These are phyloP conservation scores for Talaromyces liani DNA, from an alignment of 495 filamentous ascomycete genomes.

Conservation along the genomic window DNA sequence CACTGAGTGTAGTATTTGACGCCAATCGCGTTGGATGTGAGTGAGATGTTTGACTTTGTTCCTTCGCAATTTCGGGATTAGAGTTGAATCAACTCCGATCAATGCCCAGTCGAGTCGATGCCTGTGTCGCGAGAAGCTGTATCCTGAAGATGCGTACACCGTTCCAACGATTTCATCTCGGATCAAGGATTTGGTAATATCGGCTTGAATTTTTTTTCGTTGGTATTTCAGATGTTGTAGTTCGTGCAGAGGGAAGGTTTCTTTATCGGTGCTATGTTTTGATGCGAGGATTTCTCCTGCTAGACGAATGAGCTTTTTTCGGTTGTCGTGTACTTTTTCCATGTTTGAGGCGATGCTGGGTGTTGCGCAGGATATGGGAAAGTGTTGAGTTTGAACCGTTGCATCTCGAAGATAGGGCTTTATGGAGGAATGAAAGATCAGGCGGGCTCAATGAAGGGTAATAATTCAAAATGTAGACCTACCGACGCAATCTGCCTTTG, in stretches of 20 bases:
- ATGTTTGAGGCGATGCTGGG: neutral
- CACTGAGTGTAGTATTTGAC: neutral
- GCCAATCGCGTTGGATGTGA: neutral
- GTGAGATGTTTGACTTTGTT: neutral
- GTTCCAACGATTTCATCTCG: neutral
- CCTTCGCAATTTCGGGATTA: neutral
- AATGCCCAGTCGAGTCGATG: conserved; percentile 8
- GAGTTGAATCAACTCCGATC: neutral
- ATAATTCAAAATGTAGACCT: neutral
- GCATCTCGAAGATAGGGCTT: neutral
- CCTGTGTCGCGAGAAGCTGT: neutral
- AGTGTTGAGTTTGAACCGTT: neutral
- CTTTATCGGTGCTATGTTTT: neutral
- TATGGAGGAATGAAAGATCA: neutral
- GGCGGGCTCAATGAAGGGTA: neutral
- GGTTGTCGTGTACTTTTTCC: neutral
- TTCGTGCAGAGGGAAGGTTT: neutral
- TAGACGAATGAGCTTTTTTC: neutral
- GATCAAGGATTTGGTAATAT: neutral
- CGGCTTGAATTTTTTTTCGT: neutral
- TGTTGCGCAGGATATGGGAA: neutral
- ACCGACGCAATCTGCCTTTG: neutral
- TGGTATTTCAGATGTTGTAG: neutral
- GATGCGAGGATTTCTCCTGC: neutral
- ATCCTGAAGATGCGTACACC: conserved; percentile 1